Conservation (phyloP, 192 early-diverging fungal species). For the Phlyctochytrium bullatum region DNA sequence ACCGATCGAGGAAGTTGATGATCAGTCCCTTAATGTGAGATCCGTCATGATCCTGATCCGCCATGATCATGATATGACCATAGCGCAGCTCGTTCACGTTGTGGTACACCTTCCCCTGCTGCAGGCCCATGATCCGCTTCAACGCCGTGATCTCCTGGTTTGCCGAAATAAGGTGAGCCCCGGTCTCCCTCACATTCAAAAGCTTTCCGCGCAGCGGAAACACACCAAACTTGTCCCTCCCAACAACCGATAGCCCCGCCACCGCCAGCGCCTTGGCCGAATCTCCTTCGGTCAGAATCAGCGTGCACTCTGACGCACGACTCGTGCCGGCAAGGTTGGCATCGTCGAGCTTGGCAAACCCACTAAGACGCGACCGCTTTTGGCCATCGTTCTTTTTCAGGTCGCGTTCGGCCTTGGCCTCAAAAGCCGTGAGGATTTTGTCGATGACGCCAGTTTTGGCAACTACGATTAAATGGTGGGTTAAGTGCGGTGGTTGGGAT, state of each 20-base stretch:
- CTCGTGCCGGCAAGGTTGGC: slow-evolving; percentile 86
- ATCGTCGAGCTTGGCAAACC: slow-evolving; percentile 90
- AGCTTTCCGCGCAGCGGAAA: slow-evolving; percentile 97
- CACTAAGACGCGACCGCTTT: slow-evolving; percentile 62
- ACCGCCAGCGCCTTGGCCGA: slow-evolving; percentile 91
- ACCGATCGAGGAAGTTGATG: slow-evolving; percentile 93
- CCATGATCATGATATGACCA: slow-evolving; percentile 97
- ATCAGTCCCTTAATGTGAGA: slow-evolving; percentile 97
- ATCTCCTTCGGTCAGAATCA: slow-evolving; percentile 97
- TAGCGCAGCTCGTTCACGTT: slow-evolving; percentile 78
- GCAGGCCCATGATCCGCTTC: slow-evolving; percentile 91
- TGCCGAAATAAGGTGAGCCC: slow-evolving; percentile 58
- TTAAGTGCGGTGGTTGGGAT: slow-evolving; percentile 1
- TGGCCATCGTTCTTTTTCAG: slow-evolving; percentile 88
- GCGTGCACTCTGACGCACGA: slow-evolving; percentile 76
- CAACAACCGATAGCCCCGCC: slow-evolving; percentile 83
- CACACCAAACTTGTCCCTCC: slow-evolving; percentile 90
- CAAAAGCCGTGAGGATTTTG: slow-evolving; percentile 67
- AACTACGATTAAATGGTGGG: slow-evolving; percentile 42
- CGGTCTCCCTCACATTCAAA: slow-evolving; percentile 91
- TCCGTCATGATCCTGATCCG: slow-evolving; percentile 92
- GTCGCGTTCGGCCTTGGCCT: slow-evolving; percentile 67
- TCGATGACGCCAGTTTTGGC: slow-evolving; percentile 83
- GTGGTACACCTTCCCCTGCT: slow-evolving; percentile 79
- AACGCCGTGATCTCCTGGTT: slow-evolving; percentile 87